Base-by-base conservation (phyloP, 2,329 filamentous ascomycete genomes). In the Magnaporthales sp. region DNA sequence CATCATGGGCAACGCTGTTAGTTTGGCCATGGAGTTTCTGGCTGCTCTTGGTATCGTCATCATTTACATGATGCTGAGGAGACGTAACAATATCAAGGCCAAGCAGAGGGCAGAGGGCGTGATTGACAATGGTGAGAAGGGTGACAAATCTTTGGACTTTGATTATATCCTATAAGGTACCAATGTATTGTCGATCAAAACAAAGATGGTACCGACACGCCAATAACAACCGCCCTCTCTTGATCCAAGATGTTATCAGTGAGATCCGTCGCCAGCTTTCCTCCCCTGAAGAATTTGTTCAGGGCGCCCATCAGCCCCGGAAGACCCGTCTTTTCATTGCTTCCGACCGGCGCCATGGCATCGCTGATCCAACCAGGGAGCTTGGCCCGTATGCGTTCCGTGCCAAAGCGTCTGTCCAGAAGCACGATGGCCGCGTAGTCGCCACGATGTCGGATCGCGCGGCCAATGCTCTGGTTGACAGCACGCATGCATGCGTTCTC, bases 401-500 rank as follows among this genome's bases (percentile, higher is more conserved):
- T 86, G n/a, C 83, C 85, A 77, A 95, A 99, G 65, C 95, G 83
- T 69, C 85, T 82, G 77, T 99, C 95, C 38, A 95, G 80, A 74
- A 99, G 84, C 67, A 97, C 79, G 69, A 99, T 97, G 19, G 91
- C 89, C 4, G 95, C 95, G 77, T 96, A 98, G 77, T 99, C 95
- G 27, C 86, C 87, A 66, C 84, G 85, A 75, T 99, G 95, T 62
- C 95, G 83, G 72, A 99, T 97, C 1, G 93, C 95, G 67, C 95
- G 83, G 0, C 95, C 95, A 71, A 99, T 93, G 74, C 92, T 95
- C 80, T 99, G 95, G 76, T 99, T 99, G 4, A 99, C 95, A 4
- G 93, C 92, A 54, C 95, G 85, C 93, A 99, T 97, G 76, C 93
- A 97, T 0, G 92, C 87, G 74, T 98, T 98, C 75, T 97, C 93